Conservation (phyloP, 2,329 filamentous ascomycete genomes). For the Shiraia bambusicola region DNA sequence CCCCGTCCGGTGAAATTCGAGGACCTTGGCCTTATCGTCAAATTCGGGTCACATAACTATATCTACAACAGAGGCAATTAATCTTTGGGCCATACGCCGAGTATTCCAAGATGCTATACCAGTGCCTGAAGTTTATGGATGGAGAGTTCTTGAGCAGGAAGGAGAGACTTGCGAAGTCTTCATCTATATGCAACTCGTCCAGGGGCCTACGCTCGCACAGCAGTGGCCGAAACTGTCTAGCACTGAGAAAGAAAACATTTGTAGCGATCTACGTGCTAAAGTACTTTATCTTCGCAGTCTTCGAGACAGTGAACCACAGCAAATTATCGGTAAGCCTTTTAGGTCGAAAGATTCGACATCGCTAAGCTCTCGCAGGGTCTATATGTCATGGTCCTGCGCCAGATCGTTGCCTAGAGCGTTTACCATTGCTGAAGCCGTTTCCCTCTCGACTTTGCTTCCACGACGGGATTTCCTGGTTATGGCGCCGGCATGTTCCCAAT, state of each 20-base stretch:
- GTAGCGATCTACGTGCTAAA: constrained; percentile 8
- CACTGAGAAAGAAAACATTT: constrained; percentile 9
- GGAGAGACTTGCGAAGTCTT: constrained; percentile 9
- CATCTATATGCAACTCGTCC: constrained; percentile 20
- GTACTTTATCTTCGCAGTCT: constrained; percentile 3
- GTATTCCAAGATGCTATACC: constrained; percentile 7
- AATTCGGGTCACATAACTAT: constrained; percentile 11
- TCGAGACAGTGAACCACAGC: constrained; percentile 1
- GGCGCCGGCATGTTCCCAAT: constrained; percentile 19
- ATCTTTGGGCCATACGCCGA: constrained; percentile 12
- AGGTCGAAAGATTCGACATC: not conserved
- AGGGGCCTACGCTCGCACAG: constrained; percentile 12
- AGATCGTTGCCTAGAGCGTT: constrained; percentile 5
- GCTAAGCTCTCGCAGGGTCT: constrained; percentile 5
- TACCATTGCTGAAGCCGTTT: constrained; percentile 5
- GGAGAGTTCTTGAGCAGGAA: constrained; percentile 4
- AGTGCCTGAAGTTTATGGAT: constrained; percentile 19
- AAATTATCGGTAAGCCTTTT: constrained; percentile 7
- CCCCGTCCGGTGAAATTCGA: constrained; percentile 5
- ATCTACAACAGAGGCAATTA: constrained; percentile 11
- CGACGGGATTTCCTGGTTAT: constrained; percentile 25
- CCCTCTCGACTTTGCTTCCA: constrained; percentile 24
- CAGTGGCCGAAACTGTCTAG: constrained; percentile 4
- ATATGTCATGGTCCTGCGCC: constrained; percentile 4
- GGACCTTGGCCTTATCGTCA: constrained; percentile 16